phyloP scores from a whole-genome alignment of 164 flowering plant genomes.

The Vitis vinifera region DNA sequence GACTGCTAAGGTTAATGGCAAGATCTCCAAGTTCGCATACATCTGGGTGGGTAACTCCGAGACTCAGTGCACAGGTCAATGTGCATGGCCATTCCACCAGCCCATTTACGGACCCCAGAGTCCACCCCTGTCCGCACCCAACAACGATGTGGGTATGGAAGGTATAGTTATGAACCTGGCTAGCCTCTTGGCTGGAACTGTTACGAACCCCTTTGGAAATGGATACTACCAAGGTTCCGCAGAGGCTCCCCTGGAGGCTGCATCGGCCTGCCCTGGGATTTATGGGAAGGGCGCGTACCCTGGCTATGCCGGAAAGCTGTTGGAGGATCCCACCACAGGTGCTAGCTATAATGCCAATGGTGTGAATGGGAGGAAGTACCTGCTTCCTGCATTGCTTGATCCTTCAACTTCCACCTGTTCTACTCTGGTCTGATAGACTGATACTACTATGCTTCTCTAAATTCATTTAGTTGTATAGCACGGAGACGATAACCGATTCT shows the following conservation, averaged over 20 bases:
- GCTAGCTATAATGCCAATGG: constrained; percentile 60
- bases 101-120: constrained; percentile 61
- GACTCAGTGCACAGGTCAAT: constrained; percentile 58
- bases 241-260: constrained; percentile 56
- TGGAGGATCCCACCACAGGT: constrained; percentile 45
- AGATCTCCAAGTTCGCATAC: constrained; percentile 43
- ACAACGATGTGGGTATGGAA: constrained; percentile 55
- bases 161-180: constrained; percentile 54
- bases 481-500: too few species aligned
- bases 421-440: constrained; percentile 23
- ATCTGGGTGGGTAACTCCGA: constrained; percentile 70
- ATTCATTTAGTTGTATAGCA: too few species aligned
- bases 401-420: constrained; percentile 44
- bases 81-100: constrained; percentile 73
- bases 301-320: constrained; percentile 51
- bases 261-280: constrained; percentile 53
- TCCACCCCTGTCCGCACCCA: constrained; percentile 51
- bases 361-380: constrained; percentile 39
- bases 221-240: constrained; percentile 52
- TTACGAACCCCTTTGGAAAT: constrained; percentile 55
- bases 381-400: constrained; percentile 55
- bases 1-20: constrained; percentile 5
- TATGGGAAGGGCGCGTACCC: constrained; percentile 63
- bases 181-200: constrained; percentile 52
- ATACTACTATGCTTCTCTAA: too few species aligned